A percentile compares a stretch with the other conserved stretches of the same genome.
Conservation (phyloP, 2,329 filamentous ascomycete genomes). For the Aspergillus brunneoviolaceus region DNA sequence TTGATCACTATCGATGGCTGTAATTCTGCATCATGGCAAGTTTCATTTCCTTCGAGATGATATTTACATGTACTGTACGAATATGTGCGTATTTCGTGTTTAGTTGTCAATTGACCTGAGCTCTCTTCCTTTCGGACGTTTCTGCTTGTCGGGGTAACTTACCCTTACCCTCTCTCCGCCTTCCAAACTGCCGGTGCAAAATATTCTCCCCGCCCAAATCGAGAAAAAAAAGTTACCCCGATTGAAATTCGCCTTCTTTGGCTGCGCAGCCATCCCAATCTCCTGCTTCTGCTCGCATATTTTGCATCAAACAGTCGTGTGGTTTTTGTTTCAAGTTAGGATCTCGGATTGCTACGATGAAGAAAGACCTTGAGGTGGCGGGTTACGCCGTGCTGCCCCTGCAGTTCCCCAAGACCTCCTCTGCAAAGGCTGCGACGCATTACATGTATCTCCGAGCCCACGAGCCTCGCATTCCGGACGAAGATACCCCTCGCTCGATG, state of each 20-base stretch:
- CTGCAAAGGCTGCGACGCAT: constrained; percentile 65
- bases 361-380: constrained; percentile 45
- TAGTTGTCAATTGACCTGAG: background rate
- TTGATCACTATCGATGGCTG: too few relatives aligned
- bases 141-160: background rate
- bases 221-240: constrained; percentile 8
- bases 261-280: background rate
- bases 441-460: constrained; percentile 86
- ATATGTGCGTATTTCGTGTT: background rate
- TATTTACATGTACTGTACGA: background rate
- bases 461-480: constrained; percentile 72
- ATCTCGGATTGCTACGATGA: constrained; percentile 31
- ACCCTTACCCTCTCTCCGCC: constrained; percentile 14
- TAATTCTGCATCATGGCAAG: too few relatives aligned
- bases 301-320: background rate
- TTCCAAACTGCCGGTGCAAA: constrained; percentile 10
- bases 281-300: background rate
- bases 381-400: constrained; percentile 71
- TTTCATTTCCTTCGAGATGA: background rate
- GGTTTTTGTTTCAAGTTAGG: background rate
- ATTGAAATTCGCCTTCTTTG: background rate
- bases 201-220: constrained; percentile 10
- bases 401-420: constrained; percentile 63
- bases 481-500: constrained; percentile 73
- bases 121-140: background rate